A percentile compares a stretch with the other conserved stretches of the same genome.
These are phyloP conservation scores for Phylloporus scabripes DNA, from an alignment of 768 basidiomycete genomes.

Conservation along the genomic window DNA sequence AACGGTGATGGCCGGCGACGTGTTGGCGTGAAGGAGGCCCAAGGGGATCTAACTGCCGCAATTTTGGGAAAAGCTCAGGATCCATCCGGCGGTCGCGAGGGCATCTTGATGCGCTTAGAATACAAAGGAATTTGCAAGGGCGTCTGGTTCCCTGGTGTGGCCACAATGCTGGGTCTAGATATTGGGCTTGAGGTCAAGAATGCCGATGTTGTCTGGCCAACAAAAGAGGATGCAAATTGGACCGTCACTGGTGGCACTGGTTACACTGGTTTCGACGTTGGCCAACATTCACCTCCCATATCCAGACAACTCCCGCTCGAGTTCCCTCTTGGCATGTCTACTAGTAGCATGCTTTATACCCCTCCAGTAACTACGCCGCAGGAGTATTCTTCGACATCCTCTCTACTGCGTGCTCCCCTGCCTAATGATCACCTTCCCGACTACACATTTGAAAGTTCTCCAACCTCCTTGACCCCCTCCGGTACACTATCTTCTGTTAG, in stretches of 20 bases:
- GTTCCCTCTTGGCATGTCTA: conserved; percentile 26
- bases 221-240: conserved; percentile 51
- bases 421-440: conserved; percentile 60
- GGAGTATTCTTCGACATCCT: conserved; percentile 47
- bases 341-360: conserved; percentile 18
- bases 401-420: conserved; percentile 70
- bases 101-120: conserved; percentile 58
- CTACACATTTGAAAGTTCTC: conserved; percentile 67
- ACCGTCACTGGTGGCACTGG: conserved; percentile 56
- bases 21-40: conserved; percentile 64
- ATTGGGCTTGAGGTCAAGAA: conserved; percentile 63
- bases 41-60: conserved; percentile 59
- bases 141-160: conserved; percentile 79
- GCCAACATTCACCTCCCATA: conserved; percentile 32
- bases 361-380: conserved; percentile 31
- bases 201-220: conserved; percentile 64
- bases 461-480: conserved; percentile 47
- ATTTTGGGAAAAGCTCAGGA: conserved; percentile 48
- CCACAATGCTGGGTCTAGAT: conserved; percentile 75
- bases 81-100: conserved; percentile 38
- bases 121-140: conserved; percentile 72
- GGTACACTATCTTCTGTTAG: conserved; percentile 36
- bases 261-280: conserved; percentile 68
- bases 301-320: conserved; percentile 51
- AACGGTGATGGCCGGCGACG: conserved; percentile 54